Base-by-base conservation (phyloP, 352 stramenopile genomes). In the Elongisporangium prolatum region DNA sequence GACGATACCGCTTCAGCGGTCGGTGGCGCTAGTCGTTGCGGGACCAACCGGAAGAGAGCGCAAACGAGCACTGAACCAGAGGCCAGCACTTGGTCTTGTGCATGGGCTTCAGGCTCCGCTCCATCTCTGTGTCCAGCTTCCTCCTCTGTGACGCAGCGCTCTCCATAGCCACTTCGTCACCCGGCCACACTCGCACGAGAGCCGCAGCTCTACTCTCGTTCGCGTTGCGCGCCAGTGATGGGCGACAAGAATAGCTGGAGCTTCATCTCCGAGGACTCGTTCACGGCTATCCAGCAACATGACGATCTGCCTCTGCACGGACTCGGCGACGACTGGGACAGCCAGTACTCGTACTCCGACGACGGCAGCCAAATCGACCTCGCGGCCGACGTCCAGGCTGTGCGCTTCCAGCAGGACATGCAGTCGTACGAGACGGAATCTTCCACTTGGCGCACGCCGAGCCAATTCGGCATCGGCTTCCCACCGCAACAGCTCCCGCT, bases 251-350 rank as follows among this genome's bases (percentile, higher is more conserved):
- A 86, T 64, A 88, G 77, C 74, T 91, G 80, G 71, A 87, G 77
- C 65, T 91, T 91, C 64, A 91, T 91, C 67, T 91, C 81, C 47
- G 81, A 91, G 67, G 79, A 86, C 21, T 91, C 81, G 53, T 91
- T 91, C 64, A 73, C 66, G 17, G 61, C 44, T 21, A 22, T 48
- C 24, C 61, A 67, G 25, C 61, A 38, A 20, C 65, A 55, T n/a
- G 64, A 58, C 21, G 60, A 78, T 40, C 52, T 76, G 28, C 72
- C 67, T 48, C 54, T 76, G 22, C 60, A 75, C 20, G 52, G 66
- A 47, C 74, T 86, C 38, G 74, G 80, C 50, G 85, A 75, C 71
- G 69, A 73, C n/a, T 60, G 63, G 24, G 37, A 59, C 1, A 52
- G 21, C 21, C 34, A 44, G 34, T 44, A 44, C 34, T 44, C 34